A percentile compares a stretch with the other conserved stretches of the same genome.
Conservation (phyloP, 495 filamentous ascomycete genomes). For the Hyaloscypha finlandica region DNA sequence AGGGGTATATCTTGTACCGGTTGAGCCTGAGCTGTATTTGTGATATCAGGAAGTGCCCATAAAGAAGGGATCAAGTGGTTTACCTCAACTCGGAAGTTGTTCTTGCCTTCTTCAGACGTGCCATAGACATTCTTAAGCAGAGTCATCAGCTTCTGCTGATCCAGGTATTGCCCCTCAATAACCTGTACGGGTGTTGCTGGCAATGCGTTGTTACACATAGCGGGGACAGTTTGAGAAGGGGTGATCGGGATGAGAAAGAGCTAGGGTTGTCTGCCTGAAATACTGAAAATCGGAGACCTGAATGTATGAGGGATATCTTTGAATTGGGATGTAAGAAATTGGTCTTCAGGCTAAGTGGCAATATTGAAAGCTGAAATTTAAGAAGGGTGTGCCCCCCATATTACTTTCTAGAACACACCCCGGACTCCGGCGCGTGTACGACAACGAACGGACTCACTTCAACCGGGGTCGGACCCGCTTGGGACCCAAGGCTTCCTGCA, state of each 20-base stretch:
- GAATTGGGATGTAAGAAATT: neutral
- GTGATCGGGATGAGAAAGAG: neutral
- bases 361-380: neutral
- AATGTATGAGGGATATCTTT: neutral
- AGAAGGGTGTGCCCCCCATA: neutral
- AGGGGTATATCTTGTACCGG: slow-evolving; percentile 27
- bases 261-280: neutral
- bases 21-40: slow-evolving; percentile 19
- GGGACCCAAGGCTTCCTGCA: neutral
- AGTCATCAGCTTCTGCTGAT: slow-evolving; percentile 20
- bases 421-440: neutral
- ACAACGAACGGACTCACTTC: neutral
- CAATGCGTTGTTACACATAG: neutral
- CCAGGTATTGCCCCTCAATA: slow-evolving; percentile 21
- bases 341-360: neutral
- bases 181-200: slow-evolving; percentile 13
- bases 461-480: neutral
- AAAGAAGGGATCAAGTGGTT: neutral
- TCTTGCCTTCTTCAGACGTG: slow-evolving; percentile 8
- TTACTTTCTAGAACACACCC: neutral
- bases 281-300: neutral
- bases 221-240: neutral
- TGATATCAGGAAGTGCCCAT: neutral
- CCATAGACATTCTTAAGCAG: slow-evolving; percentile 20
- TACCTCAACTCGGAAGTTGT: slow-evolving; percentile 24